A percentile compares a stretch with the other conserved stretches of the same genome.
Evolutionary conservation across 495 filamentous ascomycete species (phyloP).

Genomic region (Penicillium dipodomyicola): DNA sequence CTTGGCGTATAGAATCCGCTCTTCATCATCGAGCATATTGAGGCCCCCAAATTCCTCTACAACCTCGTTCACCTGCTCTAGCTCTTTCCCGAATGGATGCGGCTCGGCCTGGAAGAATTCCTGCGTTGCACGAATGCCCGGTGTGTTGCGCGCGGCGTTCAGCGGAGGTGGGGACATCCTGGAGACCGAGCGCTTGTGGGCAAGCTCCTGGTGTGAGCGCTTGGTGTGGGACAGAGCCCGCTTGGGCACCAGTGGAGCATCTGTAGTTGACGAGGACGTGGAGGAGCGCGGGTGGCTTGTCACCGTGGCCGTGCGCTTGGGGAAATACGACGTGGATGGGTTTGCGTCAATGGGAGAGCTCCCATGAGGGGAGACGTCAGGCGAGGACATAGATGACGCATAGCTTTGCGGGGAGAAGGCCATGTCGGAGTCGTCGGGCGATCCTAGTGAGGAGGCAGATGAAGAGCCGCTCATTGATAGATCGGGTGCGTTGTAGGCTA

Average conservation of each 20-base stretch:
- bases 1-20: constrained; percentile 58
- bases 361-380: constrained; percentile 66
- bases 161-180: constrained; percentile 47
- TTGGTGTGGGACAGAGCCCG: constrained; percentile 84
- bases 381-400: constrained; percentile 62
- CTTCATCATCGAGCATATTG: constrained; percentile 69
- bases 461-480: constrained; percentile 47
- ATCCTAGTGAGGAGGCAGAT: constrained; percentile 54
- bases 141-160: constrained; percentile 33
- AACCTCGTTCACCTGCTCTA: constrained; percentile 59
- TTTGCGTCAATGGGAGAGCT: constrained; percentile 63
- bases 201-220: constrained; percentile 63
- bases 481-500: constrained; percentile 89
- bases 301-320: constrained; percentile 46
- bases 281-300: constrained; percentile 44
- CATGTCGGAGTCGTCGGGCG: constrained; percentile 61
- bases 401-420: constrained; percentile 56
- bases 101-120: constrained; percentile 47
- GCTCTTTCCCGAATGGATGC: constrained; percentile 52
- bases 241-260: constrained; percentile 65
- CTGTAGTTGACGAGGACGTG: constrained; percentile 44
- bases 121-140: constrained; percentile 37
- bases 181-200: constrained; percentile 64
- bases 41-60: constrained; percentile 77
- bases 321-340: constrained; percentile 80